Base-by-base conservation (phyloP, 495 filamentous ascomycete species). In the Wilcoxina mikolae region DNA sequence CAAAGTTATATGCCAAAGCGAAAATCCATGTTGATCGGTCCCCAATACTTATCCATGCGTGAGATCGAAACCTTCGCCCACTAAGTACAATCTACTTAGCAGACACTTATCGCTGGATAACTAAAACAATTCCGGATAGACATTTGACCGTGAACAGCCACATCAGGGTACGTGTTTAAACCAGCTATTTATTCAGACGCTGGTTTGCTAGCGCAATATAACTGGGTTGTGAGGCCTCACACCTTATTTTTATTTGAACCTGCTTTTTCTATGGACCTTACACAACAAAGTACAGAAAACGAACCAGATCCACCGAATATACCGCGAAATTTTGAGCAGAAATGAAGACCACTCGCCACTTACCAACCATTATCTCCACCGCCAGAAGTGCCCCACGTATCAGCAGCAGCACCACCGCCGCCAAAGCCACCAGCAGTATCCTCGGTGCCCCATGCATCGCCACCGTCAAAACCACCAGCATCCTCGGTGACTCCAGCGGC, bases 401-500 rank as follows among this genome's bases (percentile, higher is more conserved):
- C 11, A 17, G 1, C 15, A 20, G 15, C 70, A 47, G 74, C 73
- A 58, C 81, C 80, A 56, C 76, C 76, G 55, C 79, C 81, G 56
- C 80, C 78, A 18, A 74, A 71, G 53, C 76, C 72, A 41, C 54
- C 43, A 25, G 51, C 50, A 15, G 50, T 56, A 4, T 56, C 60
- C 24, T 62, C 74, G 62, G 75, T 70, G 4, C 70, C 67, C 59
- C 83, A 78, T 53, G 81, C 75, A 54, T 86, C 75, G 55, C 85
- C 76, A 53, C 87, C 75, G 42, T 83, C 73, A 27, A 50, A 55
- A 46, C 84, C 75, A 65, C 84, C 75, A 61, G 78, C 85, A 61
- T 80, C 83, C 59, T 83, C 81, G 46, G 85, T 83, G 73, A 95
- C 91, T 56, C 91, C 87, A 65, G 91, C 88, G 72, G 95, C 93